Evolutionary conservation across 192 early-diverging fungal genomes (phyloP).

Genomic region (Coemansia reversa): DNA sequence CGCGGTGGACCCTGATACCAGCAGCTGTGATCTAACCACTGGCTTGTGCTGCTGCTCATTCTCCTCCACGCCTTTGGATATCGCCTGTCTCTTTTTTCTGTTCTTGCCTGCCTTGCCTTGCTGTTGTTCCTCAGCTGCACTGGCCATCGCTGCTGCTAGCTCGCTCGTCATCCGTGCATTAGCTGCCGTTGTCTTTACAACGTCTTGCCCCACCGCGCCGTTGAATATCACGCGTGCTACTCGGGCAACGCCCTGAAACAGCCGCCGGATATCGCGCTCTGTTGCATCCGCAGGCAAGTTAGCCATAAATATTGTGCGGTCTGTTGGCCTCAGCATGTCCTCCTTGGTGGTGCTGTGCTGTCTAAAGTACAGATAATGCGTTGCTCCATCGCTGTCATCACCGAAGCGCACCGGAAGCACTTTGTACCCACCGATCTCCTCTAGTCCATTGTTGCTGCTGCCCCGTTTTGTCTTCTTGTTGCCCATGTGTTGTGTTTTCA

Average conservation of each 20-base stretch:
- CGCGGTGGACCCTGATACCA: constrained; percentile 59
- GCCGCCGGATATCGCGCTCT: constrained; percentile 59
- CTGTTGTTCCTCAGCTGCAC: constrained; percentile 19
- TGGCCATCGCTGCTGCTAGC: constrained; percentile 37
- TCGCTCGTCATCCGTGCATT: constrained; percentile 39
- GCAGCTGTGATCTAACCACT: constrained; percentile 42
- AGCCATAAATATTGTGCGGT: constrained; percentile 65
- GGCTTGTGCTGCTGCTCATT: constrained; percentile 15
- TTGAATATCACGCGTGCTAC: constrained; percentile 60
- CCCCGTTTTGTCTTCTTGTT: constrained; percentile 20
- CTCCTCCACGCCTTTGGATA: constrained; percentile 25
- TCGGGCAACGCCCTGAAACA: constrained; percentile 61
- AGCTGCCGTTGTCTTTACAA: constrained; percentile 17
- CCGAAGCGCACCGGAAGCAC: constrained; percentile 55
- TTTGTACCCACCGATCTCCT: constrained; percentile 58
- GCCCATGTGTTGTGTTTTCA: constrained; percentile 17
- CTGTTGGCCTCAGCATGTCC: constrained; percentile 55
- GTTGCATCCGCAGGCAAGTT: constrained; percentile 73
- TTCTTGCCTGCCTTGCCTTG: constrained; percentile 35
- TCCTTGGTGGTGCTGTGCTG: constrained; percentile 52
- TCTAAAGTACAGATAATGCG: constrained; percentile 60
- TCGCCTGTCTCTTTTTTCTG: constrained; percentile 13
- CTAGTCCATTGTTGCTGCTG: constrained; percentile 27
- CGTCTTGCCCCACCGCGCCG: constrained; percentile 40
- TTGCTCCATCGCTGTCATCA: constrained; percentile 6